These are phyloP conservation scores for Cucumis melo DNA, from an alignment of 306 rosid genomes.

Conservation along the genomic window DNA sequence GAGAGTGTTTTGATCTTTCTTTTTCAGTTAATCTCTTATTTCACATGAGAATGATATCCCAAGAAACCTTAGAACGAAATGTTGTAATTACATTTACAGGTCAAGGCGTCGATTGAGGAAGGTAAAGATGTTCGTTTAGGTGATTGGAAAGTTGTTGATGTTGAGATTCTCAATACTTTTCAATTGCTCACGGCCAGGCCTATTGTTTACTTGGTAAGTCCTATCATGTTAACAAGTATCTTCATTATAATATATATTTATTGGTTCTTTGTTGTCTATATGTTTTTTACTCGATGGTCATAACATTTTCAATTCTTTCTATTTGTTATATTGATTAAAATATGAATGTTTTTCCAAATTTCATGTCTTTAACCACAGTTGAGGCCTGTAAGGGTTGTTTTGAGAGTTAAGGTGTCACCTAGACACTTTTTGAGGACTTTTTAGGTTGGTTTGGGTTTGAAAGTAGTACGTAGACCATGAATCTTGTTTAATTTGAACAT, in stretches of 20 bases:
- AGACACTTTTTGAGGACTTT: no score
- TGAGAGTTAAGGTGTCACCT: no score
- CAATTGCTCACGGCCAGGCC: constrained; percentile 96
- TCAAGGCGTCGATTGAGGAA: constrained; percentile 57
- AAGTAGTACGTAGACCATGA: no score
- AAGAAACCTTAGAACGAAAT: constrained; percentile 59
- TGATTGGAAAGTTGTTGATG: constrained; percentile 94
- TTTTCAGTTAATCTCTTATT: constrained; percentile 53
- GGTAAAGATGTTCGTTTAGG: constrained; percentile 93
- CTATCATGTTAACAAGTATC: neutral
- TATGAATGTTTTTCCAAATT: neutral
- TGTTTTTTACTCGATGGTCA: neutral
- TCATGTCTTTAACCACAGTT: neutral
- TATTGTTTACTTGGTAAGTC: constrained; percentile 79
- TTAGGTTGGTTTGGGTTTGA: no score
- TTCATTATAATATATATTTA: neutral
- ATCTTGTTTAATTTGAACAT: no score
- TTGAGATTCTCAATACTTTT: constrained; percentile 76
- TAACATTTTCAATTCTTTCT: neutral
- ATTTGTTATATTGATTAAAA: neutral
- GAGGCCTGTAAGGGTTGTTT: no score
- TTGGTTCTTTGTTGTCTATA: neutral
- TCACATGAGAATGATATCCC: constrained; percentile 65
- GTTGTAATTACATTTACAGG: constrained; percentile 33
- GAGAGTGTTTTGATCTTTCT: constrained; percentile 1